Evolutionary conservation across 495 filamentous ascomycete species (phyloP).

Genomic region (Penicillium turbatum): DNA sequence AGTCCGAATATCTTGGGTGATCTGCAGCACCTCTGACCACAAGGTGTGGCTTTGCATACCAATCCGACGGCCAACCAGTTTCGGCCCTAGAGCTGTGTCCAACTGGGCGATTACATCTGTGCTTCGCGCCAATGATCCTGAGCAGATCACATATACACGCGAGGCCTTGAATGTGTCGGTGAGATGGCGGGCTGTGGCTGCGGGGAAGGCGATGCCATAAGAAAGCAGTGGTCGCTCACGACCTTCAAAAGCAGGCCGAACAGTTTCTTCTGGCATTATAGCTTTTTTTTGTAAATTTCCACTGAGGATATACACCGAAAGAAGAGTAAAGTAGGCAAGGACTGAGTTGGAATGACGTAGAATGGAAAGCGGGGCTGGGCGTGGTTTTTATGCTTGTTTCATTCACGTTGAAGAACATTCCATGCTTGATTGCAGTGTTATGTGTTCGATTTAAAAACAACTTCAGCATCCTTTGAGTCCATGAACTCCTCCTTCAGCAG

Average conservation of each 20-base stretch:
- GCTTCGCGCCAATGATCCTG: slow-evolving; percentile 51
- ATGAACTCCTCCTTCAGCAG: too few species aligned
- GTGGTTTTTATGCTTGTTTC: not conserved
- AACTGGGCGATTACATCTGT: slow-evolving; percentile 48
- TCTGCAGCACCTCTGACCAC: slow-evolving; percentile 56
- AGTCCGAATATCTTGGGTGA: slow-evolving; percentile 45
- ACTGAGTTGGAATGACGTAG: not conserved
- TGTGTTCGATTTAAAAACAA: too few species aligned
- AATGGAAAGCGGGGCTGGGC: not conserved
- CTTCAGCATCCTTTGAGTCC: too few species aligned
- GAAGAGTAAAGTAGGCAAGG: not conserved
- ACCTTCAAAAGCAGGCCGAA: slow-evolving; percentile 36
- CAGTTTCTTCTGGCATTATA: slow-evolving; percentile 32
- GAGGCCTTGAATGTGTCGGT: slow-evolving; percentile 47
- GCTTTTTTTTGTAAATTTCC: not conserved
- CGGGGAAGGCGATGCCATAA: slow-evolving; percentile 49
- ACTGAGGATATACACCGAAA: not conserved
- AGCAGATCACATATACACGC: slow-evolving; percentile 57
- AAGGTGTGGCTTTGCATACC: slow-evolving; percentile 59
- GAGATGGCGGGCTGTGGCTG: slow-evolving; percentile 48
- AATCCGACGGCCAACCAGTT: slow-evolving; percentile 47
- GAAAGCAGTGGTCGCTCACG: slow-evolving; percentile 42
- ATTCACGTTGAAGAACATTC: too few species aligned
- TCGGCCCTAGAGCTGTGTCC: slow-evolving; percentile 38
- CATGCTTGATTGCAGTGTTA: too few species aligned